Evolutionary conservation across 2,329 filamentous ascomycete species (phyloP).

Genomic region (Alternaria tenuissima): DNA sequence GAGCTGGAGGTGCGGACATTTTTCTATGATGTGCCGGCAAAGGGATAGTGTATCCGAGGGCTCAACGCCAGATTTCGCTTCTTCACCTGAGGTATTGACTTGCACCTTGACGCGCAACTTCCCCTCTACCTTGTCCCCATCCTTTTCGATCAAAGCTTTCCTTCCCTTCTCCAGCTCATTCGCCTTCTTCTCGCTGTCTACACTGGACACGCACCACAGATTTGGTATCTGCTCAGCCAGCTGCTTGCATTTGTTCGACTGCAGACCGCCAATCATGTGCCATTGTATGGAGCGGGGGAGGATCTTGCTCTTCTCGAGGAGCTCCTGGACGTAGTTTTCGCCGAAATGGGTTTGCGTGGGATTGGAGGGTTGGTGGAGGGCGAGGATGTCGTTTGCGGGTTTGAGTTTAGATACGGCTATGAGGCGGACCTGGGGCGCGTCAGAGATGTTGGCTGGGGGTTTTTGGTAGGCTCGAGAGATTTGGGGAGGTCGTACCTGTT

Average conservation of each 20-base stretch:
- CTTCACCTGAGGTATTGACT: constrained; percentile 93
- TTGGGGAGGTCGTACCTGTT: constrained; percentile 33
- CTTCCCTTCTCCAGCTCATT: constrained; percentile 80
- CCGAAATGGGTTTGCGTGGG: constrained; percentile 78
- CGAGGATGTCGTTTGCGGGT: constrained; percentile 87
- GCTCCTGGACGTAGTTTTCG: constrained; percentile 88
- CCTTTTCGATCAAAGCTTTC: constrained; percentile 60
- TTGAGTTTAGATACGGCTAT: constrained; percentile 98
- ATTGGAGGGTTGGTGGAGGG: constrained; percentile 69
- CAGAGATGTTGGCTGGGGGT: neutral
- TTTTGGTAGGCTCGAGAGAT: neutral
- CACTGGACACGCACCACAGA: constrained; percentile 88
- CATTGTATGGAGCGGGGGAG: constrained; percentile 81
- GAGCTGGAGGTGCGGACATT: constrained; percentile 77
- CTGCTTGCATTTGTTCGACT: constrained; percentile 91
- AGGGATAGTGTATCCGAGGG: constrained; percentile 71
- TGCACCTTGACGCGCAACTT: constrained; percentile 83
- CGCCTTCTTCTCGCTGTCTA: constrained; percentile 90
- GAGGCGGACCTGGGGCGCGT: constrained; percentile 70
- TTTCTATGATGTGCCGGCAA: constrained; percentile 72
- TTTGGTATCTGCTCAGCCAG: constrained; percentile 85
- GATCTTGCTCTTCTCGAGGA: constrained; percentile 82
- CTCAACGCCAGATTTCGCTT: constrained; percentile 80
- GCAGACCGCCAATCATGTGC: constrained; percentile 96
- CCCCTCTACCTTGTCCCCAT: constrained; percentile 14